These are phyloP conservation scores for Pichiaceae sp. DNA, from an alignment of 1,139 yeast genomes.

Conservation along the genomic window DNA sequence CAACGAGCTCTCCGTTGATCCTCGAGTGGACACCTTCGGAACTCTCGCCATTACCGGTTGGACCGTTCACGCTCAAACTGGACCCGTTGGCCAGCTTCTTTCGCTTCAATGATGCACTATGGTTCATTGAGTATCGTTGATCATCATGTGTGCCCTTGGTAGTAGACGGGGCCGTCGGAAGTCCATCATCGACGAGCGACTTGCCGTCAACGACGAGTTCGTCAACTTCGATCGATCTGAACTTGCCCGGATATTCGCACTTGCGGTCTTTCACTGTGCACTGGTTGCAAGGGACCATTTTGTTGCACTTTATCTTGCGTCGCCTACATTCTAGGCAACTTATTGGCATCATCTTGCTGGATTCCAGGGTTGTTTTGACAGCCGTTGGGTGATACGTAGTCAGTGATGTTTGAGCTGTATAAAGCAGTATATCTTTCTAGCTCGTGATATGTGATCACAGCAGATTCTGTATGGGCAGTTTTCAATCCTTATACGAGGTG, in stretches of 20 bases:
- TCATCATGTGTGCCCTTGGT: too few species aligned
- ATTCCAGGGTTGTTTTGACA: too few species aligned
- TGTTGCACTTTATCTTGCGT: conserved; percentile 24
- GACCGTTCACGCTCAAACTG: background rate
- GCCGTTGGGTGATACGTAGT: too few species aligned
- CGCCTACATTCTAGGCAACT: conserved; percentile 25
- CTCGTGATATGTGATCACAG: too few species aligned
- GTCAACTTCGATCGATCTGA: conserved; percentile 23
- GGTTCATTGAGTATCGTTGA: too few species aligned
- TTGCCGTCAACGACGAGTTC: conserved; percentile 15
- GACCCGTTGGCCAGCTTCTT: background rate
- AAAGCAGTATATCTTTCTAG: too few species aligned
- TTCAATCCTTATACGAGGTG: too few species aligned
- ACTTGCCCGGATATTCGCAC: conserved; percentile 23
- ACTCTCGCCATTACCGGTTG: background rate
- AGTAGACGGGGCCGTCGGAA: too few species aligned
- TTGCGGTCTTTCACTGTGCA: conserved; percentile 16
- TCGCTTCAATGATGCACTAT: too few species aligned
- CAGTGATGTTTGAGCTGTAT: too few species aligned
- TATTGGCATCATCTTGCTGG: conserved; percentile 21
- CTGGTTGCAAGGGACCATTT: conserved; percentile 22
- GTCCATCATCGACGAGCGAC: too few species aligned
- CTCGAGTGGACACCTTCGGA: background rate
- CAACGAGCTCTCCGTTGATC: background rate
- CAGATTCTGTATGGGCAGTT: too few species aligned